Percentiles rank a stretch among this genome's conserved stretches.
Conservation (phyloP, 768 basidiomycete species). For the Mycena galericulata region DNA sequence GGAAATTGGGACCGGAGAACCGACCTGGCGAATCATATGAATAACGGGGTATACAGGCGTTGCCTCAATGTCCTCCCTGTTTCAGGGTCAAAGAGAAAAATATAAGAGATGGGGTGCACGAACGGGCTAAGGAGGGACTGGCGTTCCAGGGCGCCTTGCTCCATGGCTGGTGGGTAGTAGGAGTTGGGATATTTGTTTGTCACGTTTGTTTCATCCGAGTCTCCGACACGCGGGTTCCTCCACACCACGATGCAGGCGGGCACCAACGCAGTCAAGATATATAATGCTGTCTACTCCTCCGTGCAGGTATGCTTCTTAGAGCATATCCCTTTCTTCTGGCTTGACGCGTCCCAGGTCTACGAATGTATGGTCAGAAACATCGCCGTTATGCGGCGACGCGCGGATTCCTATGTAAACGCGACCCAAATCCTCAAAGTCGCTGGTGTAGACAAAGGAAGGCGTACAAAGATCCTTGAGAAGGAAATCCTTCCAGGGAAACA, state of each 20-base stretch:
- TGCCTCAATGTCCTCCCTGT: conserved; percentile 63
- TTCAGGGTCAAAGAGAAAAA: conserved; percentile 11
- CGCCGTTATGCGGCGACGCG: conserved; percentile 96
- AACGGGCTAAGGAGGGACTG: conserved; percentile 59
- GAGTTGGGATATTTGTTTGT: conserved; percentile 38
- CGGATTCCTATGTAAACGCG: conserved; percentile 97
- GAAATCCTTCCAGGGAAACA: conserved; percentile 96
- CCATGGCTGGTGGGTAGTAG: conserved; percentile 38
- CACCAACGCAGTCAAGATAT: conserved; percentile 80
- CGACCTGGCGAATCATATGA: conserved; percentile 57
- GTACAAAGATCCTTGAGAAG: conserved; percentile 97
- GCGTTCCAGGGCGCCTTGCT: conserved; percentile 46
- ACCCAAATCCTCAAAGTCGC: conserved; percentile 99
- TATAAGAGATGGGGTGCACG: conserved; percentile 37
- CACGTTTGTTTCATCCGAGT: too few relatives aligned
- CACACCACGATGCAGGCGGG: conserved; percentile 59
- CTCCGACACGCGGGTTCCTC: conserved; percentile 31
- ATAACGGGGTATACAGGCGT: conserved; percentile 85
- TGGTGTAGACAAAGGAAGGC: conserved; percentile 94
- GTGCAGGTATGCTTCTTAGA: conserved; percentile 68
- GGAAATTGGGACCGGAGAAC: background rate
- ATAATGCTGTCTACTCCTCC: conserved; percentile 93
- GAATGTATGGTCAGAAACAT: conserved; percentile 99
- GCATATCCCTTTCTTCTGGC: conserved; percentile 31
- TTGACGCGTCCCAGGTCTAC: conserved; percentile 76